These are phyloP conservation scores for Epichloe aotearoae DNA, from an alignment of 2,329 filamentous ascomycete genomes.

Conservation along the genomic window DNA sequence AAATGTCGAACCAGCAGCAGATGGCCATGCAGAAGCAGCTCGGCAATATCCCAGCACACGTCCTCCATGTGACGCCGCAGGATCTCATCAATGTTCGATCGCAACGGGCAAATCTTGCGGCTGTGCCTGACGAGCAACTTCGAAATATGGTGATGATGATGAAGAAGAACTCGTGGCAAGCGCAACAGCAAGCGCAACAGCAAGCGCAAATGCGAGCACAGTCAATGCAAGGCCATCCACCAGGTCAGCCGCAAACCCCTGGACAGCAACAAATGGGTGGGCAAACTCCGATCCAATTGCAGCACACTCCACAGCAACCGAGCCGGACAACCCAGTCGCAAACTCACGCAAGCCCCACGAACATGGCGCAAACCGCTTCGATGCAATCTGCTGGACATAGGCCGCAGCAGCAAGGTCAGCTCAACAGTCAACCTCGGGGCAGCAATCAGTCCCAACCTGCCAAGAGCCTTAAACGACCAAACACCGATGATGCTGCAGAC, in stretches of 20 bases:
- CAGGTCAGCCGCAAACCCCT: constrained; percentile 9
- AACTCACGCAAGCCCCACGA: constrained; percentile 24
- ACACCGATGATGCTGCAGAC: constrained; percentile 30
- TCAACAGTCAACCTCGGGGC: constrained; percentile 11
- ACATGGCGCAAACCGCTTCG: constrained; percentile 28
- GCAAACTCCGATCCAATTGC: constrained; percentile 11
- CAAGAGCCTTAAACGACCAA: constrained; percentile 39
- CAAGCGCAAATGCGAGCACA: constrained; percentile 11
- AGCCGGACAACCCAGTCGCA: constrained; percentile 24
- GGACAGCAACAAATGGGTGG: constrained; percentile 9
- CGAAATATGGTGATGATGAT: constrained; percentile 18
- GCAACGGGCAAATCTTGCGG: constrained; percentile 12
- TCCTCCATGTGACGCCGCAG: constrained; percentile 20
- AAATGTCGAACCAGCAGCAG: constrained; percentile 15
- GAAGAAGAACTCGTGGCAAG: constrained; percentile 20
- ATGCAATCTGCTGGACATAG: constrained; percentile 19
- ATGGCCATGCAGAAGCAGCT: constrained; percentile 13
- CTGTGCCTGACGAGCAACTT: constrained; percentile 22
- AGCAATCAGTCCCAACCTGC: constrained; percentile 13
- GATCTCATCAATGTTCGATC: constrained; percentile 21
- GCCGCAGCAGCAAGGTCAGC: constrained; percentile 16
- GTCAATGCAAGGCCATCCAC: constrained; percentile 11
- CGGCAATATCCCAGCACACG: constrained; percentile 16
- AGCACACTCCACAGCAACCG: constrained; percentile 41
- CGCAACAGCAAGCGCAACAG: constrained; percentile 18